Evolutionary conservation across 1,284 basidiomycete genomes (phyloP).

Genomic region (Naganishia albida): DNA sequence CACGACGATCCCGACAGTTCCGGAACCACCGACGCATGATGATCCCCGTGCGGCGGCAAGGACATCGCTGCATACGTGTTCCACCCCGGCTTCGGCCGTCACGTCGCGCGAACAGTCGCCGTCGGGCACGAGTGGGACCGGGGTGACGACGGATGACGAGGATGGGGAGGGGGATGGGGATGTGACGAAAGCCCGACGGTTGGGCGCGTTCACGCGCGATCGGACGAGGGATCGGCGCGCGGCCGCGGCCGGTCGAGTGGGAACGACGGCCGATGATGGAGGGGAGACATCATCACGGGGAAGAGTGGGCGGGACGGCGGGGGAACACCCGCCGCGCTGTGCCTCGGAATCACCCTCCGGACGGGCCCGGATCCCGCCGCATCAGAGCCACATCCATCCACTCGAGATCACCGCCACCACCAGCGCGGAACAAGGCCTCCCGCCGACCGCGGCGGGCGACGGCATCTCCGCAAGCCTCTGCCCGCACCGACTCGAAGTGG

Average conservation of each 20-base stretch:
- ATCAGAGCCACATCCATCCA: constrained; percentile 14
- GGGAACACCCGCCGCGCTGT: not conserved
- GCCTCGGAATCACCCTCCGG: constrained; percentile 21
- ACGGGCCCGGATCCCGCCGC: constrained; percentile 4
- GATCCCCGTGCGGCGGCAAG: not conserved
- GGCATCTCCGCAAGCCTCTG: no score
- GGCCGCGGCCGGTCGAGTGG: no score
- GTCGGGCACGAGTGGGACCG: no score
- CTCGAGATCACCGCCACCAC: not conserved
- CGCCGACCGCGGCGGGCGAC: not conserved
- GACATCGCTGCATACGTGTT: constrained; percentile 16
- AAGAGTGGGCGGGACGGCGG: not conserved
- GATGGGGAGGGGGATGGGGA: no score
- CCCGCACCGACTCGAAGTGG: no score
- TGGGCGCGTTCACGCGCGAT: constrained; percentile 17
- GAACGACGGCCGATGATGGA: not conserved
- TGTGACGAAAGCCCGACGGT: not conserved
- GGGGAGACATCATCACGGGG: not conserved
- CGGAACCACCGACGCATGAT: constrained; percentile 1
- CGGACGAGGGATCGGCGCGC: not conserved
- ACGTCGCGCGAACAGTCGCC: constrained; percentile 9
- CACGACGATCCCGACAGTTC: not conserved
- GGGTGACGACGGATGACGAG: no score
- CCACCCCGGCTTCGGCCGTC: constrained; percentile 1
- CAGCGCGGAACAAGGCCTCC: not conserved